Conservation (phyloP, 192 early-diverging fungal genomes). For the Backusella mclennaniae region DNA sequence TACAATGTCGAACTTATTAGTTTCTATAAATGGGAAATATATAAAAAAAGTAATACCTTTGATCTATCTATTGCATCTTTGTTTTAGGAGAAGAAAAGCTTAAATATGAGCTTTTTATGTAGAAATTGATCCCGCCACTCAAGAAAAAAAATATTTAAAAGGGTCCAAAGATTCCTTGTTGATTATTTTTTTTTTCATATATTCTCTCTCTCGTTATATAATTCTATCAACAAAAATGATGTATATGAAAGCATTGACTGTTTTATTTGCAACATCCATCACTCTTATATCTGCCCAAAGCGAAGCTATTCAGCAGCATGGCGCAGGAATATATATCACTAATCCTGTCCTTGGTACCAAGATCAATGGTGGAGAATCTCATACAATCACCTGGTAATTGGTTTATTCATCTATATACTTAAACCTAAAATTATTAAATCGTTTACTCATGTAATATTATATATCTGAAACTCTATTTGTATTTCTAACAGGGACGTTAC, state of each 20-base stretch:
- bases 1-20: background rate
- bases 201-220: background rate
- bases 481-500: background rate
- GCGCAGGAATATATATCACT: background rate
- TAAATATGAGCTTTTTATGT: constrained; percentile 3
- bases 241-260: background rate
- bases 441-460: background rate
- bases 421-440: background rate
- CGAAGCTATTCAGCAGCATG: background rate
- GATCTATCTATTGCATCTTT: background rate
- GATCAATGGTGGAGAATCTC: background rate
- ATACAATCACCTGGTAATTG: constrained; percentile 12
- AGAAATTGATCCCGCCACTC: background rate
- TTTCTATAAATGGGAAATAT: constrained; percentile 4
- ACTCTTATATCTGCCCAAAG: background rate
- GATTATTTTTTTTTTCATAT: background rate
- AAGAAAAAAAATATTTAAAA: background rate
- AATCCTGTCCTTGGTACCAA: background rate
- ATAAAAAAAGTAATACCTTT: background rate
- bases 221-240: background rate
- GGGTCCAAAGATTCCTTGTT: background rate
- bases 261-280: background rate
- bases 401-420: background rate
- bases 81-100: background rate
- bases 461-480: background rate